phyloP scores from a whole-genome alignment of 176 grass and related monocot species.

The Pontederia paniculata region DNA sequence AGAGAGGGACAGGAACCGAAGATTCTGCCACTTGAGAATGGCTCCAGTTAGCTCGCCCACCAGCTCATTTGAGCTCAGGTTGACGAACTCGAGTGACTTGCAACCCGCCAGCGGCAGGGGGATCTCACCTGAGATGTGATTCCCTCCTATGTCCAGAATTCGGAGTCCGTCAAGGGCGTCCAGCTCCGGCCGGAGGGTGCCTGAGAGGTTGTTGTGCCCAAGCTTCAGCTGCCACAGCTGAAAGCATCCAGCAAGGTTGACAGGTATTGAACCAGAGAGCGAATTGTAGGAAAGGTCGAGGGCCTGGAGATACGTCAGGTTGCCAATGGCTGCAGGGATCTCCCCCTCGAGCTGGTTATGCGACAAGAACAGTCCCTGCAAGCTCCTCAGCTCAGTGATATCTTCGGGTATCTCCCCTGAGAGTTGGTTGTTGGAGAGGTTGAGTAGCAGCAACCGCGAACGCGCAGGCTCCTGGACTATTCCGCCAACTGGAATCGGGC shows the following conservation, averaged over 20 bases:
- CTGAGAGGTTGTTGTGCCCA: conserved; percentile 54
- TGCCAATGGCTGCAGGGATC: conserved; percentile 75
- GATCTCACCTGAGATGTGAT: conserved; percentile 25
- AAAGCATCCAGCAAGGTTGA: conserved; percentile 86
- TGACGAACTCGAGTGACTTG: conserved; percentile 47
- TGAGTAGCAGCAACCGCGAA: conserved; percentile 27
- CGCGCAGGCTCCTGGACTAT: conserved; percentile 32
- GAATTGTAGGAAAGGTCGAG: conserved; percentile 80
- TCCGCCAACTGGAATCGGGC: conserved; percentile 18
- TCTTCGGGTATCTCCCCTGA: conserved; percentile 30
- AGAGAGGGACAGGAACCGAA: conserved; percentile 53
- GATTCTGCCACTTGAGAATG: conserved; percentile 53
- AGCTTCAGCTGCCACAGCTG: conserved; percentile 74
- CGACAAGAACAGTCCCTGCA: conserved; percentile 75
- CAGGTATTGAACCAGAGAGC: conserved; percentile 54
- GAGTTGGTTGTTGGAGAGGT: conserved; percentile 48
- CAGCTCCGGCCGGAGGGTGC: conserved; percentile 73
- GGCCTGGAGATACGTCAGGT: conserved; percentile 81
- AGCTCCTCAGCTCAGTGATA: conserved; percentile 53
- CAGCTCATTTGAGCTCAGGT: conserved; percentile 68
- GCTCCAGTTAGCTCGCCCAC: conserved; percentile 56
- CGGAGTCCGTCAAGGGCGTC: conserved; percentile 75
- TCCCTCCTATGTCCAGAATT: conserved; percentile 12
- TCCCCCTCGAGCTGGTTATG: conserved; percentile 56
- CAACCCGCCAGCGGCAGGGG: conserved; percentile 22